Evolutionary conservation across 768 basidiomycete species (phyloP).

Genomic region (Tephrocybe sp.): DNA sequence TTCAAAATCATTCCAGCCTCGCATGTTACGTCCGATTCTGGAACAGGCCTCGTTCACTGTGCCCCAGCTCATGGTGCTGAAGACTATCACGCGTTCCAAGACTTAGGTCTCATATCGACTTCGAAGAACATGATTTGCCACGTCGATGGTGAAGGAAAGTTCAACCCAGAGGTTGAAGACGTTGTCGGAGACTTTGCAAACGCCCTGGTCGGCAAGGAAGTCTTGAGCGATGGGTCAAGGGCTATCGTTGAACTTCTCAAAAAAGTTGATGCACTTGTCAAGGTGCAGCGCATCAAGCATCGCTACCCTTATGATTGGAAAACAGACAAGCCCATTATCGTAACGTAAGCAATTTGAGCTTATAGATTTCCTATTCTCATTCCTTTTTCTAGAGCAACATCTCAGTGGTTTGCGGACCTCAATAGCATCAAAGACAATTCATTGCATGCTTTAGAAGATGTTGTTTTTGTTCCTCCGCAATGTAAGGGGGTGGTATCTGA

Average conservation of each 20-base stretch:
- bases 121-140: constrained; percentile 66
- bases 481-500: constrained; percentile 43
- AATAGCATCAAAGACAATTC: constrained; percentile 80
- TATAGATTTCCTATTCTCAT: neutral
- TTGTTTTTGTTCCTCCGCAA: constrained; percentile 70
- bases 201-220: constrained; percentile 62
- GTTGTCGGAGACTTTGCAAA: constrained; percentile 53
- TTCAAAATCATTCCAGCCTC: constrained; percentile 60
- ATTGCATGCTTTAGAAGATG: constrained; percentile 59
- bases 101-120: constrained; percentile 45
- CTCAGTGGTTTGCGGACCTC: constrained; percentile 97
- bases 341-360: constrained; percentile 53
- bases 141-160: constrained; percentile 74
- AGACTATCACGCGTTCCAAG: constrained; percentile 80
- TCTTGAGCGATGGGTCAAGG: constrained; percentile 69
- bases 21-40: constrained; percentile 85
- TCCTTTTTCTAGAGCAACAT: constrained; percentile 63
- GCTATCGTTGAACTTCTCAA: constrained; percentile 64
- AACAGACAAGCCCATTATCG: constrained; percentile 88
- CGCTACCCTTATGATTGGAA: constrained; percentile 98
- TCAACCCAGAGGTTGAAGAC: constrained; percentile 54
- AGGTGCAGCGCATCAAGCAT: constrained; percentile 73
- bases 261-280: constrained; percentile 53
- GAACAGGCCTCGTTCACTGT: constrained; percentile 93
- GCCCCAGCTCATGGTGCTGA: constrained; percentile 94